phyloP scores from a whole-genome alignment of 2,329 filamentous ascomycete genomes.

The Penicillium thymicola region DNA sequence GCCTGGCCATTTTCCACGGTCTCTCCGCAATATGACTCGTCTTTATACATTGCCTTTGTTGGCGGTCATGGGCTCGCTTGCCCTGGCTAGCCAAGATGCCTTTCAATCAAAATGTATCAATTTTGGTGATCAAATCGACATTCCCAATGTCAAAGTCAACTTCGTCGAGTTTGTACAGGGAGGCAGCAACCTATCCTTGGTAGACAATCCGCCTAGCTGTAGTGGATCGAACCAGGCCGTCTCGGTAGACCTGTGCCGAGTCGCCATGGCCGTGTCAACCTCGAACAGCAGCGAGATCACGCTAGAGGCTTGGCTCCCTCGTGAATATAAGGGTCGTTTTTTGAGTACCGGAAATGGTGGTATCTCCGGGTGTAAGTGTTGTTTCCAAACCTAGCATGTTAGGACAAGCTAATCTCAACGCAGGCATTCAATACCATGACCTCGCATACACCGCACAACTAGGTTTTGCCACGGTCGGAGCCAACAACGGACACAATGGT shows the following conservation, averaged over 20 bases:
- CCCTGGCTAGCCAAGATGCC: constrained; percentile 22
- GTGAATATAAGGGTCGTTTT: constrained; percentile 46
- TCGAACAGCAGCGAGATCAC: constrained; percentile 46
- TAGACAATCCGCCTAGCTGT: constrained; percentile 40
- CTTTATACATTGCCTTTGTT: constrained; percentile 15
- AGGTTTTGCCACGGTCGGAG: constrained; percentile 48
- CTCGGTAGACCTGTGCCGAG: constrained; percentile 40
- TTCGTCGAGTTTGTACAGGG: constrained; percentile 35
- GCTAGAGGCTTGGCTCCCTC: constrained; percentile 49
- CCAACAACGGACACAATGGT: constrained; percentile 53
- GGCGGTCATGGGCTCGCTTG: constrained; percentile 17
- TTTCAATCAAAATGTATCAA: constrained; percentile 26
- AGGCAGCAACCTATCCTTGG: constrained; percentile 38
- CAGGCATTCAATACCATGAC: constrained; percentile 47
- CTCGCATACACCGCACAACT: constrained; percentile 42
- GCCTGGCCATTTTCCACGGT: too few relatives aligned
- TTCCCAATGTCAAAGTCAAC: constrained; percentile 32
- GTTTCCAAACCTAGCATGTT: too few relatives aligned
- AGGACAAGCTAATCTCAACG: neutral
- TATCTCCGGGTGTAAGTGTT: constrained; percentile 44
- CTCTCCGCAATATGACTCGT: constrained; percentile 11
- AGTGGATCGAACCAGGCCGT: constrained; percentile 34
- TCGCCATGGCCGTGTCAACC: constrained; percentile 43
- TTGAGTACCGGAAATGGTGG: constrained; percentile 51
- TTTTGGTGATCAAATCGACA: constrained; percentile 25